These are phyloP conservation scores for Pisolithus thermaeus DNA, from an alignment of 1,284 basidiomycete species.

Conservation along the genomic window DNA sequence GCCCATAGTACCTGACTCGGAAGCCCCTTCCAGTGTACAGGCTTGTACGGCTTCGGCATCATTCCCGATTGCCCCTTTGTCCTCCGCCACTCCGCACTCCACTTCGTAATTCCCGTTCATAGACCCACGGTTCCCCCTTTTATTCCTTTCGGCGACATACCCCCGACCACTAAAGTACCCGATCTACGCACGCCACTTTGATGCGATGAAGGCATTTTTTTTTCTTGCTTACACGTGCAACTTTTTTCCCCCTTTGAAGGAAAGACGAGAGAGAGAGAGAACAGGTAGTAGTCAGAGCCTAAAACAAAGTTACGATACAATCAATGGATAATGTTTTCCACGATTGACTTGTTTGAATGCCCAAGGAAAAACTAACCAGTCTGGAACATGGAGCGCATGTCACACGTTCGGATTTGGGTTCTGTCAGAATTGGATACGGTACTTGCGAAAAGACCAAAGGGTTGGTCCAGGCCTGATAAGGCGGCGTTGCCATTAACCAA, in stretches of 20 bases:
- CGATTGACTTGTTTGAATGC: background rate
- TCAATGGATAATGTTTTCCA: slow-evolving; percentile 24
- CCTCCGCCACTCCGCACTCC: slow-evolving; percentile 12
- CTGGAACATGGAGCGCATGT: background rate
- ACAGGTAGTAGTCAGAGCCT: slow-evolving; percentile 19
- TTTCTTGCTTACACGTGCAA: background rate
- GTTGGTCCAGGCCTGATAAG: background rate
- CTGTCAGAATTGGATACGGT: background rate
- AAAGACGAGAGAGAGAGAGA: slow-evolving; percentile 14
- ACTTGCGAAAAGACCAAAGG: background rate
- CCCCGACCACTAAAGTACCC: slow-evolving; percentile 19
- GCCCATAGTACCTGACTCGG: too few species aligned
- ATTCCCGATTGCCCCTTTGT: too few species aligned
- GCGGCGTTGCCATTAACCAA: background rate
- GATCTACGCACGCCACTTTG: slow-evolving; percentile 18
- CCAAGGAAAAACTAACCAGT: background rate
- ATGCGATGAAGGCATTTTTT: slow-evolving; percentile 17
- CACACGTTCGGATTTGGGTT: background rate
- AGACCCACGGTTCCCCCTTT: slow-evolving; percentile 12
- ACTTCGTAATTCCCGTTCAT: slow-evolving; percentile 15
- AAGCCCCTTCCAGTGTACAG: too few species aligned
- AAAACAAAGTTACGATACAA: slow-evolving; percentile 24
- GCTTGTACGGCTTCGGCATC: too few species aligned
- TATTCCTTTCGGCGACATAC: slow-evolving; percentile 19
- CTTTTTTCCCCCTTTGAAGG: background rate